These are phyloP conservation scores for Yarrowia osloensis DNA, from an alignment of 805 yeast species.

Conservation along the genomic window DNA sequence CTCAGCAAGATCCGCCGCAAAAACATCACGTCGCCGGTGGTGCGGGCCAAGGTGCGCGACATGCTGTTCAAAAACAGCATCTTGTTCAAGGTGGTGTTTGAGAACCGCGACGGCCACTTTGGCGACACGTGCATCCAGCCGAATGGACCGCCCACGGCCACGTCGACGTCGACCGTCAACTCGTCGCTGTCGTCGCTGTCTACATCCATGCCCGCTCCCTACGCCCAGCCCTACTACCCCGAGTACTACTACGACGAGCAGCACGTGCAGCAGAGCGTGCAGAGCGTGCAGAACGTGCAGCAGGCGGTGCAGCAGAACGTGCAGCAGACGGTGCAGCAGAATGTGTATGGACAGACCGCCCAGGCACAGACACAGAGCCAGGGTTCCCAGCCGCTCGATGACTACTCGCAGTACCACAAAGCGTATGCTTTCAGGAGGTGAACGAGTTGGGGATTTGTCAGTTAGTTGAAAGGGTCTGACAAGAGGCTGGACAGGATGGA, in stretches of 20 bases:
- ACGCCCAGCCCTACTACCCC: conserved; percentile 15
- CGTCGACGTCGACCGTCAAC: not conserved
- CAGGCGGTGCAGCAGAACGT: not conserved
- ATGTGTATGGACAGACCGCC: not conserved
- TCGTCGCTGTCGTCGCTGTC: not conserved
- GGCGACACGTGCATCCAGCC: conserved; percentile 7
- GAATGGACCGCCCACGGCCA: not conserved
- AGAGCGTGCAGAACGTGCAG: conserved; percentile 1
- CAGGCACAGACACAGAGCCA: conserved; percentile 5
- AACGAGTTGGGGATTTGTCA: too few species aligned
- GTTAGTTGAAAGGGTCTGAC: too few species aligned
- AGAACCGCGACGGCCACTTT: conserved; percentile 20
- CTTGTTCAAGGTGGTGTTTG: conserved; percentile 54
- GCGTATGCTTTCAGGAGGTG: conserved; percentile 21
- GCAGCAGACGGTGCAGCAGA: not conserved
- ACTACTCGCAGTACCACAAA: conserved; percentile 20
- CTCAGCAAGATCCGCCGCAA: conserved; percentile 55
- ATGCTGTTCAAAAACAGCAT: conserved; percentile 59
- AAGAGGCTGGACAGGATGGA: not conserved
- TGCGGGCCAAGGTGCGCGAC: conserved; percentile 55
- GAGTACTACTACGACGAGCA: conserved; percentile 29
- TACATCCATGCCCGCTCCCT: conserved; percentile 9
- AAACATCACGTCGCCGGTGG: conserved; percentile 53
- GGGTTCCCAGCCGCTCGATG: not conserved
- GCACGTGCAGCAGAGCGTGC: conserved; percentile 10